Evolutionary conservation across 768 basidiomycete genomes (phyloP), one percentile per base, ranked within the genome.

Genomic region (Dioszegia hungarica): DNA sequence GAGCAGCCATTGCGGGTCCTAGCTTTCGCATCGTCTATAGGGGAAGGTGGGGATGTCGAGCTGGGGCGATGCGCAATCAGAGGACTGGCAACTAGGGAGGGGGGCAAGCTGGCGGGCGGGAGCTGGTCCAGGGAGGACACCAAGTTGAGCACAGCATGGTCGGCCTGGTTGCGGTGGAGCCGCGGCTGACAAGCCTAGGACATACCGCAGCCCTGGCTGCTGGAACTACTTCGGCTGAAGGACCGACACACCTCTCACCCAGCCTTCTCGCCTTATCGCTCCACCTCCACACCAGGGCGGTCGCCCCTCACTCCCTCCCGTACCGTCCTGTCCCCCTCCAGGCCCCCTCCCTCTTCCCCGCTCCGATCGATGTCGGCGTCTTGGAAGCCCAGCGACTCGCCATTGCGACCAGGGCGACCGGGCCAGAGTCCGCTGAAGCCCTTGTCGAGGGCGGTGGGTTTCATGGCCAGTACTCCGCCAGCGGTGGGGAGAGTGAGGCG

Each of bases 1-100:
- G 29, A 56, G 15, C 31, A 46, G 33, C 48, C 59, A 15, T 56
- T 54, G 59, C 37, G 28, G 19, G 54, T 61, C 8, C 45, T 61
- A 24, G 39, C 3, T 2, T 25, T 61, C 5, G 59, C 59, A 20
- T 54, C 52, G 27, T 8, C 34, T 12, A 8, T 37, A 25, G 27
- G 46, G 31, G 28, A n/a, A 54, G 39, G 37, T 60, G 5, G 45
- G n/a, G n/a, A n/a, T n/a, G n/a, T n/a, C n/a, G n/a, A 60, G 8
- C 34, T 60, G 22, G 52, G 34, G 15, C 25, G 43, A n/a, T 24
- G n/a, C 34, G 59, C 53, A 11, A 34, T 60, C 12, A 28, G 17
- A 14, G 24, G 34, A 6, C 27, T 49, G 20, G 33, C 34, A n/a
- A 28, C 19, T 12, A 14, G 27, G 19, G 46, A 27, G 22, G 47